Base-by-base conservation (phyloP, 805 yeast genomes). In the Kodamaea jinghongensis region DNA sequence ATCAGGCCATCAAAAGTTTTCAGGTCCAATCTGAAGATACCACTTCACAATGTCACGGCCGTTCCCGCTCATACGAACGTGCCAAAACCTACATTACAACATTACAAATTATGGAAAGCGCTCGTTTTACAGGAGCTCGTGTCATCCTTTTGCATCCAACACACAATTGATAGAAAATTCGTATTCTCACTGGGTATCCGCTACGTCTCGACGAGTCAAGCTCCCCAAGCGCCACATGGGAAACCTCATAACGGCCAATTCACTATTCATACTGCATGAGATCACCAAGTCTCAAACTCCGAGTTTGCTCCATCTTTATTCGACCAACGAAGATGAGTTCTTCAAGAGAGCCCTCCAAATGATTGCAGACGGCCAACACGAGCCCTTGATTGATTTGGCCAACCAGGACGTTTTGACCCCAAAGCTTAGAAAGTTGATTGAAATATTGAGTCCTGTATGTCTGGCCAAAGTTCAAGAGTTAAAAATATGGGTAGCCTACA, bases 401-500 rank as follows among this genome's bases (percentile, higher is more conserved):
- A 31, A 43, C 23, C 43, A 31, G 23, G 23, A 20, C 23, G 23
- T 20, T 8, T 20, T 20, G 23, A 20, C 23, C 8, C 23, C 54
- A 31, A 20, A 20, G 8, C 7, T 20, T 6, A 20, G 23, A 20
- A 20, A 20, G 23, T 20, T 20, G 23, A 25, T 30, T 11, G 30
- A 36, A 9, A 7, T 9, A 6, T 34, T 28, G 28, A 11, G 23
- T 10, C 28, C 9, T 10, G 13, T 9, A 4, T 26, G 31, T 11
- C 38, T 36, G 31, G 7, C 34, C 33, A 26, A 20, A 41, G 28
- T 33, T 9, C 30, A 27, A 27, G 43, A 40, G 56, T 8, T 49
- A 46, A 39, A 42, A 43, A 60, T 64, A 7, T 63, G 67, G 63
- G 42, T 63, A 12, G 56, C 67, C 34, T 68, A 62, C 45, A 70